Conservation (phyloP, 2,329 filamentous ascomycete species). For the Mycosphaerella sp. region DNA sequence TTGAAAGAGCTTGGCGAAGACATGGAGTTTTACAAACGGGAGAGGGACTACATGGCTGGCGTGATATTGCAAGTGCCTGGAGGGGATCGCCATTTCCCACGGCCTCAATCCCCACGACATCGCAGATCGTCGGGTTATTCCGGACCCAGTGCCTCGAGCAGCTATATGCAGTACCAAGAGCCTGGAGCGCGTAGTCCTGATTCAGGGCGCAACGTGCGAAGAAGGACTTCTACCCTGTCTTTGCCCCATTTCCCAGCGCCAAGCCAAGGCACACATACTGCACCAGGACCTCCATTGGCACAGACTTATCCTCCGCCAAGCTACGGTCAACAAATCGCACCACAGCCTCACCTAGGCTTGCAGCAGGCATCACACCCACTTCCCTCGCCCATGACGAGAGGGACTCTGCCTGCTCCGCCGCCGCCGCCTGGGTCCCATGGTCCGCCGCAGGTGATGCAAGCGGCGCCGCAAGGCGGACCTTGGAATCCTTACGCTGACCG, state of each 20-base stretch:
- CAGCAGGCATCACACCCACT: conserved; percentile 18
- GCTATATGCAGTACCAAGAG: conserved; percentile 23
- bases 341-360: conserved; percentile 17
- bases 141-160: conserved; percentile 11
- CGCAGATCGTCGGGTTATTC: conserved; percentile 22
- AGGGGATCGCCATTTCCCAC: conserved; percentile 41
- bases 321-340: conserved; percentile 20
- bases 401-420: conserved; percentile 10
- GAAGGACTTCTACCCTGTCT: conserved; percentile 27
- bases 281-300: conserved; percentile 10
- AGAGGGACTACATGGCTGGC: conserved; percentile 66
- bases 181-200: conserved; percentile 24
- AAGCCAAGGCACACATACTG: conserved; percentile 2
- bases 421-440: conserved; percentile 3
- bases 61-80: conserved; percentile 56
- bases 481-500: conserved; percentile 31
- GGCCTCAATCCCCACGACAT: conserved; percentile 40
- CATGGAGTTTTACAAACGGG: conserved; percentile 64
- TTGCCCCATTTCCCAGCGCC: conserved; percentile 20
- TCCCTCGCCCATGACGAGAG: conserved; percentile 20
- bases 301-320: conserved; percentile 17
- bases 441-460: conserved; percentile 27
- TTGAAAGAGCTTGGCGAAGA: conserved; percentile 62
- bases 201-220: conserved; percentile 26
- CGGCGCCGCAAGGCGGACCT: conserved; percentile 31